Conservation (phyloP, 371 early-diverging fungal genomes). For the Apophysomyces trapeziformis region DNA sequence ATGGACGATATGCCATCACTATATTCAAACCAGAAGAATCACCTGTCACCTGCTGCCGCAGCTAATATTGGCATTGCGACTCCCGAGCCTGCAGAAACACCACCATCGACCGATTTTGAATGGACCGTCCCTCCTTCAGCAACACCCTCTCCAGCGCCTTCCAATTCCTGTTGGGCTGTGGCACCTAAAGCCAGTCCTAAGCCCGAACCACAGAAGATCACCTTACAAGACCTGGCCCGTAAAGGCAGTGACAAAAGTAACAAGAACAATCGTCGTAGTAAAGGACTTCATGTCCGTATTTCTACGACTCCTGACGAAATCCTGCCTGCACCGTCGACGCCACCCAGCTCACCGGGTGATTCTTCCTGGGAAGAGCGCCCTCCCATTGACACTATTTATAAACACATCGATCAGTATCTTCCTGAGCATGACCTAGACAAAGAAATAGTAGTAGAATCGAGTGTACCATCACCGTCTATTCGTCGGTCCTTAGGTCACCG, state of each 20-base stretch:
- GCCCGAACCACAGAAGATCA: neutral
- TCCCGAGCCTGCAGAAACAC: neutral
- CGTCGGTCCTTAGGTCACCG: slow-evolving; percentile 30
- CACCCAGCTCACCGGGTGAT: neutral
- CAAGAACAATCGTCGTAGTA: neutral
- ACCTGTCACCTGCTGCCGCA: neutral
- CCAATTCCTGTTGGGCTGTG: slow-evolving; percentile 29
- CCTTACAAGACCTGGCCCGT: neutral
- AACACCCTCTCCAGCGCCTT: slow-evolving; percentile 13
- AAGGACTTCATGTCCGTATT: slow-evolving; percentile 2
- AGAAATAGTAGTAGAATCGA: slow-evolving; percentile 65
- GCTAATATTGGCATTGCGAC: neutral
- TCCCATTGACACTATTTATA: slow-evolving; percentile 68
- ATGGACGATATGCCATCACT: neutral
- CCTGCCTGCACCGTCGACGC: neutral
- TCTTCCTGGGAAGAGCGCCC: slow-evolving; percentile 69
- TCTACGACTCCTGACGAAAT: neutral
- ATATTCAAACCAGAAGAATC: neutral
- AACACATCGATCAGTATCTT: slow-evolving; percentile 73
- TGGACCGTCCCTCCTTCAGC: slow-evolving; percentile 12
- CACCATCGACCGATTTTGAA: slow-evolving; percentile 2
- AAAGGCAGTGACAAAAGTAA: neutral
- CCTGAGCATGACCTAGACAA: slow-evolving; percentile 78
- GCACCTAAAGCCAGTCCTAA: slow-evolving; percentile 14
- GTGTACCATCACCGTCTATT: neutral